These are phyloP conservation scores for Leccinum pachyderme DNA, from an alignment of 1,284 basidiomycete genomes.

Conservation along the genomic window DNA sequence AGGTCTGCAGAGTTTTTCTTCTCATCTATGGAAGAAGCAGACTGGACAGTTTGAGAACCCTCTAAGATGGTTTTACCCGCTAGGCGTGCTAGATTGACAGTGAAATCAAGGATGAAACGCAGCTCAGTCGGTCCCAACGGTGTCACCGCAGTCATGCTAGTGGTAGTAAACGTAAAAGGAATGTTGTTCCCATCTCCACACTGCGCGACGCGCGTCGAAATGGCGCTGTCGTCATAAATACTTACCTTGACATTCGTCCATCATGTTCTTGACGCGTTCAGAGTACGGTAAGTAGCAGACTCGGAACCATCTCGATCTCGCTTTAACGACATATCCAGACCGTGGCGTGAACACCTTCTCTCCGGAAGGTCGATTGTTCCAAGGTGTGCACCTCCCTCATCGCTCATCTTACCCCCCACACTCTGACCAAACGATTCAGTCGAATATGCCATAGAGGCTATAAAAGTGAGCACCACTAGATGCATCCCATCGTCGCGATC, in stretches of 20 bases:
- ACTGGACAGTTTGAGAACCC: background rate
- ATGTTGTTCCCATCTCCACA: constrained; percentile 29
- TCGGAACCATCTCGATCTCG: background rate
- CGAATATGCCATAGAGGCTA: constrained; percentile 99
- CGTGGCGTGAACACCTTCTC: constrained; percentile 99
- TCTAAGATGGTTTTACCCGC: background rate
- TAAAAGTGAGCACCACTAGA: constrained; percentile 64
- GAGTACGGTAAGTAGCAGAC: constrained; percentile 69
- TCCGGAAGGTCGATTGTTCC: constrained; percentile 92
- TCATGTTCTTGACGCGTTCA: constrained; percentile 91
- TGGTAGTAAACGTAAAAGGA: constrained; percentile 23
- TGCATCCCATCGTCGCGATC: background rate
- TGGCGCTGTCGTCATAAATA: constrained; percentile 7
- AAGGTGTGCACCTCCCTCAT: constrained; percentile 51
- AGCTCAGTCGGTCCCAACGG: constrained; percentile 35
- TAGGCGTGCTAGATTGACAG: background rate
- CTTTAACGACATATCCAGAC: constrained; percentile 49
- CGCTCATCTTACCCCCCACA: constrained; percentile 3
- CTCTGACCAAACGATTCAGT: constrained; percentile 48
- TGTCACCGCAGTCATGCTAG: constrained; percentile 1
- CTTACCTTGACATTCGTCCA: constrained; percentile 12
- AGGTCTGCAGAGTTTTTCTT: constrained; percentile 35
- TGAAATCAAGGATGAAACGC: constrained; percentile 52
- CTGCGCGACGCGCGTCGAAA: constrained; percentile 31
- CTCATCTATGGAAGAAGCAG: background rate